Percentiles rank a stretch among this genome's conserved stretches.
Conservation (phyloP, 1,284 basidiomycete genomes). For the Lentinula novae-zelandiae region DNA sequence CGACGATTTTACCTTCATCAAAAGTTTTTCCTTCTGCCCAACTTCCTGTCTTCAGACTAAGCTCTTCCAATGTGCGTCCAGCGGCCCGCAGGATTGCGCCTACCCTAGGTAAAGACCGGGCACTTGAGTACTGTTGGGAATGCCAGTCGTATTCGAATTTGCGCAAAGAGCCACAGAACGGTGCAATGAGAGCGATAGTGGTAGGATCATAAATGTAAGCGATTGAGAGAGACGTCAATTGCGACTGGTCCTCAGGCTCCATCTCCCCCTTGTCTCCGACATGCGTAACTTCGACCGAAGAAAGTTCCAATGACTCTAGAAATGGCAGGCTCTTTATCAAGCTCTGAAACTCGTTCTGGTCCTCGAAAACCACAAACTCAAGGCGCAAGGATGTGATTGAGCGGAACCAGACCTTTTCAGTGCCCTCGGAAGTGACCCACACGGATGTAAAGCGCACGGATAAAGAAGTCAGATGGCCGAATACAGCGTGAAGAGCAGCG, state of each 20-base stretch:
- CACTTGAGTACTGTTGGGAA: constrained; percentile 3
- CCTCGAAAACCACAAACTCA: constrained; percentile 2
- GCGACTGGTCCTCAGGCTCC: neutral
- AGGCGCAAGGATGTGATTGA: constrained; percentile 4
- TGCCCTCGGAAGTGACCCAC: constrained; percentile 2
- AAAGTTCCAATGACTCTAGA: neutral
- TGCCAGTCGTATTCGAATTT: constrained; percentile 7
- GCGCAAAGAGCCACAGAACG: neutral
- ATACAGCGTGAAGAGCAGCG: neutral
- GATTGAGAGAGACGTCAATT: neutral
- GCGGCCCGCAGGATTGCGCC: constrained; percentile 5
- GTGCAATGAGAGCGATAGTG: constrained; percentile 1
- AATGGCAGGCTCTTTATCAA: neutral
- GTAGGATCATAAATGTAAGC: neutral
- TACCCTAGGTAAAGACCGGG: constrained; percentile 4
- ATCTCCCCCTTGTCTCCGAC: neutral
- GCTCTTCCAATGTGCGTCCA: neutral
- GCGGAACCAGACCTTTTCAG: neutral
- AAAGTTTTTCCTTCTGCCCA: neutral
- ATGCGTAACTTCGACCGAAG: neutral
- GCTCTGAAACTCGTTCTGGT: neutral
- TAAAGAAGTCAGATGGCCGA: constrained; percentile 1
- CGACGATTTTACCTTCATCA: neutral
- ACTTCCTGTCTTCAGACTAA: constrained; percentile 4
- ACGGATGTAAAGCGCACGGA: constrained; percentile 1